A percentile compares a stretch with the other conserved stretches of the same genome.
Evolutionary conservation across 352 stramenopile species (phyloP).

Genomic region (Elongisporangium senticosum): DNA sequence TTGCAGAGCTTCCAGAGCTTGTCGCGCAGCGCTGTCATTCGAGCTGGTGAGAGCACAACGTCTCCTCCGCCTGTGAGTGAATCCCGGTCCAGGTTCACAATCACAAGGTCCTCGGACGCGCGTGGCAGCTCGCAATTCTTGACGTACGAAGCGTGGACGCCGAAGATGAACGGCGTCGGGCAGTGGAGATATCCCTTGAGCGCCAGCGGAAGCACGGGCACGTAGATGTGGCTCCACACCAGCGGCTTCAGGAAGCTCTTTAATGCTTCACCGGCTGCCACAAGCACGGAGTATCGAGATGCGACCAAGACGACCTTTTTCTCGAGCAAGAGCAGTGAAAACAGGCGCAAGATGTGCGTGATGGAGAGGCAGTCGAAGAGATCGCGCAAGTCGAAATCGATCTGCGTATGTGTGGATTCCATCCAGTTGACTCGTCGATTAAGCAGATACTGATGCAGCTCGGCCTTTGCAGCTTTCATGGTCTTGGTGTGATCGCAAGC

Average conservation of each 20-base stretch:
- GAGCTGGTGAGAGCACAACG: slow-evolving; percentile 25
- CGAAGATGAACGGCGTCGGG: slow-evolving; percentile 76
- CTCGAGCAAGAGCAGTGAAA: slow-evolving; percentile 57
- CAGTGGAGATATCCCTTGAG: slow-evolving; percentile 70
- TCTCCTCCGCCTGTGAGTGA: slow-evolving; percentile 44
- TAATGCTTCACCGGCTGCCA: slow-evolving; percentile 50
- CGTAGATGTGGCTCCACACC: slow-evolving; percentile 76
- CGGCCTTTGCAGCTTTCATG: not conserved
- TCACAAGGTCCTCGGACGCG: slow-evolving; percentile 37
- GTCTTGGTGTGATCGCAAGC: not conserved
- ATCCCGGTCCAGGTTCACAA: slow-evolving; percentile 57
- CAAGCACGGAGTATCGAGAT: slow-evolving; percentile 58
- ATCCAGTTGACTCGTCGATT: not conserved
- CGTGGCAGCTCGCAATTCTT: slow-evolving; percentile 38
- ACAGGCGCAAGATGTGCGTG: slow-evolving; percentile 50
- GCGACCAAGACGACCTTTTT: slow-evolving; percentile 73
- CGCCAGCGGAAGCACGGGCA: slow-evolving; percentile 49
- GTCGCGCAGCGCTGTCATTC: slow-evolving; percentile 29
- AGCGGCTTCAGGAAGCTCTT: slow-evolving; percentile 50
- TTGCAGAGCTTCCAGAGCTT: slow-evolving; percentile 35
- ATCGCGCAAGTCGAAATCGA: slow-evolving; percentile 41
- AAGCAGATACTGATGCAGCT: not conserved
- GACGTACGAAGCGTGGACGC: slow-evolving; percentile 56
- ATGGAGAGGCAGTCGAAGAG: slow-evolving; percentile 57
- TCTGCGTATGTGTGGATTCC: not conserved